Percentiles rank a stretch among this genome's conserved stretches.
These are phyloP conservation scores for Carex pumila DNA, from an alignment of 176 grass and related monocot genomes.

Conservation along the genomic window DNA sequence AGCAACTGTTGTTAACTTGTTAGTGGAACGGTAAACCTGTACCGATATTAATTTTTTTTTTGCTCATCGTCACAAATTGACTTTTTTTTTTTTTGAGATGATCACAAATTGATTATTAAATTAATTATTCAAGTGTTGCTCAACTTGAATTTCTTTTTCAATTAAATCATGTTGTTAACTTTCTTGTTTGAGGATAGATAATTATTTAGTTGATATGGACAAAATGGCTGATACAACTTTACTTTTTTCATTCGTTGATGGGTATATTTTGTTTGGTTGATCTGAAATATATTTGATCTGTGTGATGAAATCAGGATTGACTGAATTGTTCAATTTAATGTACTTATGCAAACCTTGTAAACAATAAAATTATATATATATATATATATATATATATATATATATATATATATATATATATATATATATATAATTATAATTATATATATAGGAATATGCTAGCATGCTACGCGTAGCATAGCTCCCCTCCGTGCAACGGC, in stretches of 20 bases:
- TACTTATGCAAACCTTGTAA: too few relatives aligned
- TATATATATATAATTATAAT: too few relatives aligned
- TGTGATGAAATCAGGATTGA: too few relatives aligned
- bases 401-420: too few relatives aligned
- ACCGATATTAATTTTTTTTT: neutral
- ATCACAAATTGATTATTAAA: neutral
- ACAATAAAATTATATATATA: too few relatives aligned
- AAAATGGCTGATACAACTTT: neutral
- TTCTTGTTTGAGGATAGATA: neutral
- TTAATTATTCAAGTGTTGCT: neutral
- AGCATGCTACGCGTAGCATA: too few relatives aligned
- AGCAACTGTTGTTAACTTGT: too few relatives aligned
- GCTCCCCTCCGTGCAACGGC: too few relatives aligned
- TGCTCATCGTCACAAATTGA: neutral
- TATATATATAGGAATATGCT: too few relatives aligned
- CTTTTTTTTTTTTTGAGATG: neutral
- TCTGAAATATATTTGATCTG: neutral
- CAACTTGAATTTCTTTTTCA: neutral
- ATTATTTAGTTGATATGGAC: neutral
- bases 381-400: too few relatives aligned
- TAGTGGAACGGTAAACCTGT: too few relatives aligned
- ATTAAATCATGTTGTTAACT: neutral
- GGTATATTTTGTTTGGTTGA: neutral
- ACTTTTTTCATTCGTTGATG: neutral
- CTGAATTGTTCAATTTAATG: too few relatives aligned